phyloP scores from a whole-genome alignment of 148 eudicot species.

The Vaccinium vitisidaea region DNA sequence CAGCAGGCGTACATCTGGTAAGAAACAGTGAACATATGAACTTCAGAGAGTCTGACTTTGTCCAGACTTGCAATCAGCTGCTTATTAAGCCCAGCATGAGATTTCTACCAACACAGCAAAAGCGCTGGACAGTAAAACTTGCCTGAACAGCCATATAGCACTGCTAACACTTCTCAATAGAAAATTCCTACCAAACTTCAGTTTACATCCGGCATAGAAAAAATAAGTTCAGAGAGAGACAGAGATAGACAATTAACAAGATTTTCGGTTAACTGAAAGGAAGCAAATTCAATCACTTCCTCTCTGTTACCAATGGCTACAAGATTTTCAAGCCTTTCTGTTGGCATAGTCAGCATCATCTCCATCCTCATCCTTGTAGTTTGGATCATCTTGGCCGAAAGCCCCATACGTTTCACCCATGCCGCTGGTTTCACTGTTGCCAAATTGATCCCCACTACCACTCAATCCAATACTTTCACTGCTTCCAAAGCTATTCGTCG shows the following conservation, averaged over 20 bases:
- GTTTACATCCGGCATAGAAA: conserved; percentile 2
- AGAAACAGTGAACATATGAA: not conserved
- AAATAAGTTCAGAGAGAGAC: not conserved
- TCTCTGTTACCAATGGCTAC: not conserved
- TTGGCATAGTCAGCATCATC: conserved; percentile 36
- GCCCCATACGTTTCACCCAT: conserved; percentile 24
- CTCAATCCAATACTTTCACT: conserved; percentile 35
- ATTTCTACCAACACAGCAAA: not conserved
- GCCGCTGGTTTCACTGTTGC: conserved; percentile 17
- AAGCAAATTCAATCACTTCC: not conserved
- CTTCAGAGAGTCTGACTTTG: not conserved
- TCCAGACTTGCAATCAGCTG: not conserved
- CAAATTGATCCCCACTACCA: conserved; percentile 26
- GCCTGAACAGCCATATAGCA: not conserved
- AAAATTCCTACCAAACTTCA: not conserved
- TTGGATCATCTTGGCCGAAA: conserved; percentile 25
- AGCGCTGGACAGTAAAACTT: not conserved
- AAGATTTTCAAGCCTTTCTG: conserved; percentile 27
- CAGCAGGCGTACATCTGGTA: not conserved
- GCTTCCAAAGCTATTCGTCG: conserved; percentile 27
- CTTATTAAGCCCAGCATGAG: not conserved
- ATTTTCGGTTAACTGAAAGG: not conserved
- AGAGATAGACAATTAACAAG: not conserved
- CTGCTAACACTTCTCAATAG: not conserved
- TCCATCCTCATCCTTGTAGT: conserved; percentile 30